These are phyloP conservation scores for Pisolithus sp. DNA, from an alignment of 768 basidiomycete genomes.

Conservation along the genomic window DNA sequence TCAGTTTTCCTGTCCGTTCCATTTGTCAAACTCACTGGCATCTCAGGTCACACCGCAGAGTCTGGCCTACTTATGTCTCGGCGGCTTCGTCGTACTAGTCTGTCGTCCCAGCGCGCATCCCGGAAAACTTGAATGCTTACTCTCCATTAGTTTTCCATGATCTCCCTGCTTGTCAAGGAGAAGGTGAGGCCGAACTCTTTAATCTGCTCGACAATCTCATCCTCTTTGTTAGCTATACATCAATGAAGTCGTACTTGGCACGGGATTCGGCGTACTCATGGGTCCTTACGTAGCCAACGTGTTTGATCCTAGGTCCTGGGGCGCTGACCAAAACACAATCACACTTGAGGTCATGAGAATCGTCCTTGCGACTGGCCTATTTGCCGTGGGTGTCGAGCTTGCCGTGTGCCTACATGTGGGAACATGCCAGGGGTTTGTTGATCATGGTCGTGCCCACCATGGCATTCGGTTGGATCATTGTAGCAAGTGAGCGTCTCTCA, in stretches of 20 bases:
- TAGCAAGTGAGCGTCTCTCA: slow-evolving; percentile 44
- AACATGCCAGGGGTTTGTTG: slow-evolving; percentile 66
- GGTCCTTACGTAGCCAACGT: slow-evolving; percentile 68
- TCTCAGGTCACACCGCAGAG: slow-evolving; percentile 45
- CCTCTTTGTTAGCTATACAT: slow-evolving; percentile 55
- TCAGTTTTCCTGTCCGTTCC: background rate
- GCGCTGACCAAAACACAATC: slow-evolving; percentile 43
- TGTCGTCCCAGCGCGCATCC: slow-evolving; percentile 6
- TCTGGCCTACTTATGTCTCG: slow-evolving; percentile 57
- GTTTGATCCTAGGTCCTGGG: slow-evolving; percentile 79
- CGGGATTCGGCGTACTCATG: slow-evolving; percentile 51
- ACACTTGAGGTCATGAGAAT: slow-evolving; percentile 86
- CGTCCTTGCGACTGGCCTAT: slow-evolving; percentile 86
- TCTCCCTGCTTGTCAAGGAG: slow-evolving; percentile 82
- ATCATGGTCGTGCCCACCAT: slow-evolving; percentile 77
- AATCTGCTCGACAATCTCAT: background rate
- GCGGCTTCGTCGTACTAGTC: slow-evolving; percentile 48
- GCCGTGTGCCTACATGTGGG: slow-evolving; percentile 75
- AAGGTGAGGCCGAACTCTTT: slow-evolving; percentile 37
- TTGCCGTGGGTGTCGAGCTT: slow-evolving; percentile 95
- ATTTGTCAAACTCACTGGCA: slow-evolving; percentile 18
- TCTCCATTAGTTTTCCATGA: slow-evolving; percentile 64
- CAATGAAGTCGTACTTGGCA: slow-evolving; percentile 92
- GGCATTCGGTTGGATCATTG: slow-evolving; percentile 79
- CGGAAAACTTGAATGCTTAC: no score